Evolutionary conservation across 2,329 filamentous ascomycete species (phyloP).

Genomic region (Phialophora chinensis): DNA sequence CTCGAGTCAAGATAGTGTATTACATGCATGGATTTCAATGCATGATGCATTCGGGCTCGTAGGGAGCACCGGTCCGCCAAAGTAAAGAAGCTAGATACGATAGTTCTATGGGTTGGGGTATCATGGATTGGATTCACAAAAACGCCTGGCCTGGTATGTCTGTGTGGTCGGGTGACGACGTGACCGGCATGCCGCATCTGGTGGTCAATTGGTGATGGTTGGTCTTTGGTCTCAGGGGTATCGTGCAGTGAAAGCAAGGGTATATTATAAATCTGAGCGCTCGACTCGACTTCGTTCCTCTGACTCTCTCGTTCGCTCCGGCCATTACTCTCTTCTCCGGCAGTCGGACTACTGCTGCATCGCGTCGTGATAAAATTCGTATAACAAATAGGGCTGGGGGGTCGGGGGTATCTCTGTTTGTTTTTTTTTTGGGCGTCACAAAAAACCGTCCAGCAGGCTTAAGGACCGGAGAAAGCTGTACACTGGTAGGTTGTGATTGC

Average conservation of each 20-base stretch:
- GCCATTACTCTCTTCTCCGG: neutral
- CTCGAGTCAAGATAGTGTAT: too few species aligned
- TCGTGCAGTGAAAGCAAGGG: conserved; percentile 4
- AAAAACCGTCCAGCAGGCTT: conserved; percentile 12
- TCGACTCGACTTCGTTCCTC: neutral
- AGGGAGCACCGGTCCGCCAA: neutral
- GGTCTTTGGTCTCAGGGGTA: conserved; percentile 1
- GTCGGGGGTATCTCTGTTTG: conserved; percentile 9
- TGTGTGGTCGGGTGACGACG: neutral
- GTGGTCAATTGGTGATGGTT: neutral
- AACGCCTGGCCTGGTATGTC: neutral
- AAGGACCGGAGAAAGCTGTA: conserved; percentile 1
- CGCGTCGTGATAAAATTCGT: neutral
- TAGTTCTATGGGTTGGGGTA: conserved; percentile 1
- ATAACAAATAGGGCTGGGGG: neutral
- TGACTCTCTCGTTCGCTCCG: neutral
- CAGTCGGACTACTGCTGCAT: neutral
- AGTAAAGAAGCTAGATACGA: neutral
- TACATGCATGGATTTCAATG: neutral
- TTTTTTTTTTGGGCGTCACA: neutral
- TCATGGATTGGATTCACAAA: conserved; percentile 2
- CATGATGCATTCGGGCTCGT: neutral
- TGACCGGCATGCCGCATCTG: neutral
- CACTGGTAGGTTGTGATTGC: neutral
- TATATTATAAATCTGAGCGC: neutral